phyloP scores from a whole-genome alignment of 2,329 filamentous ascomycete species.

The Fusarium algeriense region DNA sequence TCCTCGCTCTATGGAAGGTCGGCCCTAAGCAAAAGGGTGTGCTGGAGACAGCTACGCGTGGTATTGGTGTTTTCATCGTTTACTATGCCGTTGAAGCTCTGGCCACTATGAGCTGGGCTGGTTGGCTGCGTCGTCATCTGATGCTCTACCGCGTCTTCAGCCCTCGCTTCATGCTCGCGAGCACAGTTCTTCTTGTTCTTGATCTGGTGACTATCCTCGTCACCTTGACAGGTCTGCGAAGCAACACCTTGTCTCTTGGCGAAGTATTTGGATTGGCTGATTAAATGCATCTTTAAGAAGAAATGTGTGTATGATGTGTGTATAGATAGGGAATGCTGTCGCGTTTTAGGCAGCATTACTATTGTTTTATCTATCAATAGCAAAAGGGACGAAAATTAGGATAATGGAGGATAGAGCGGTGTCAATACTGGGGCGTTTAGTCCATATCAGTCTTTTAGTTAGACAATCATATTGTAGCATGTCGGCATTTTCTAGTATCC shows the following conservation, averaged over 20 bases:
- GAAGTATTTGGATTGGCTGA: conserved; percentile 89
- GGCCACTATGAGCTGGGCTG: conserved; percentile 91
- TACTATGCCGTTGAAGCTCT: conserved; percentile 88
- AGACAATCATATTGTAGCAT: conserved; percentile 29
- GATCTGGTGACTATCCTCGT: conserved; percentile 80
- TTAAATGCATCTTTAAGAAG: conserved; percentile 41
- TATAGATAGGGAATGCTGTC: neutral
- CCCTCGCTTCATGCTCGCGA: conserved; percentile 89
- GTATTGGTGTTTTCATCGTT: conserved; percentile 78
- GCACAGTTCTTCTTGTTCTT: conserved; percentile 76
- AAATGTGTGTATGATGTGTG: conserved; percentile 31
- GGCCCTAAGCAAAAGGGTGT: conserved; percentile 78
- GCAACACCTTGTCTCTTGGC: conserved; percentile 81
- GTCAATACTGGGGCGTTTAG: conserved; percentile 10
- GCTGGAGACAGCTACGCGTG: conserved; percentile 77
- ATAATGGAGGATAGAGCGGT: conserved; percentile 17
- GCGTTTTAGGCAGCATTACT: neutral
- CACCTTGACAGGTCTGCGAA: conserved; percentile 78
- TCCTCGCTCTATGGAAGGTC: conserved; percentile 90
- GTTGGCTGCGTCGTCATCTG: conserved; percentile 86
- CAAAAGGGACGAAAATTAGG: conserved; percentile 3
- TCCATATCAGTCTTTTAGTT: conserved; percentile 10
- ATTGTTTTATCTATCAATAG: conserved; percentile 4
- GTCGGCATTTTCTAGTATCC: conserved; percentile 28
- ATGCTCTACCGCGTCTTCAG: conserved; percentile 97